Base-by-base conservation (phyloP, 1,284 basidiomycete species). In the Leccinum subrobustum region DNA sequence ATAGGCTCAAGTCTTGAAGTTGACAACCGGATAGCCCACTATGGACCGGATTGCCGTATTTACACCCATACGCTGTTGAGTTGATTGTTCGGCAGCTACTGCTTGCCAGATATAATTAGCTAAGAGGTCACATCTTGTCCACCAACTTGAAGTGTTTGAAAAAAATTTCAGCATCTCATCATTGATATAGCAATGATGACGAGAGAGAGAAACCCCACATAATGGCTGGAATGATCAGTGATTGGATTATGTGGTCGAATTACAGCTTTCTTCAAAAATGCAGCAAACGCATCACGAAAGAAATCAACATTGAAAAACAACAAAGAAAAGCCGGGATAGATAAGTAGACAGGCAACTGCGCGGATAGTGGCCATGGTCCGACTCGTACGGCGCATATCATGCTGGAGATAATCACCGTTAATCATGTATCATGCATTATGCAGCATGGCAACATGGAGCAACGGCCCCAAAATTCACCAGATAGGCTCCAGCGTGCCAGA, bases 351-450 rank as follows among this genome's bases (percentile, higher is more conserved):
- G 42, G 11, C 44, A 8, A 23, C 44, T 47, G 44, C 44, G 20
- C 44, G 12, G 44, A 23, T 23, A 18, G 20, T 48, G 44, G 11
- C 44, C 44, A 14, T 23, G 18, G 42, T 5, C 42, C 42, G 42
- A 44, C 9, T 12, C n/a, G 18, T 44, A 4, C 4, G 44, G 44
- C 12, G 44, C 44, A 48, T 48, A 48, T 57, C 66, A 59, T 65
- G 67, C 64, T 27, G 54, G 31, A 65, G 59, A 68, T 67, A 67
- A 68, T 68, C 67, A 67, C 67, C 67, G 68, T 69, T 54, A 65
- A 67, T 59, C 67, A 67, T 65, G 37, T 61, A 48, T 29, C 23
- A 27, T 51, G 27, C 25, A 27, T 27, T 11, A 3, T 51, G 25
- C 48, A 51, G 20, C 44, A 23, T 48, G 44, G 44, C 12, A 51